Base-by-base conservation (phyloP, 2,329 filamentous ascomycete genomes). In the Botryosphaeria dothidea region DNA sequence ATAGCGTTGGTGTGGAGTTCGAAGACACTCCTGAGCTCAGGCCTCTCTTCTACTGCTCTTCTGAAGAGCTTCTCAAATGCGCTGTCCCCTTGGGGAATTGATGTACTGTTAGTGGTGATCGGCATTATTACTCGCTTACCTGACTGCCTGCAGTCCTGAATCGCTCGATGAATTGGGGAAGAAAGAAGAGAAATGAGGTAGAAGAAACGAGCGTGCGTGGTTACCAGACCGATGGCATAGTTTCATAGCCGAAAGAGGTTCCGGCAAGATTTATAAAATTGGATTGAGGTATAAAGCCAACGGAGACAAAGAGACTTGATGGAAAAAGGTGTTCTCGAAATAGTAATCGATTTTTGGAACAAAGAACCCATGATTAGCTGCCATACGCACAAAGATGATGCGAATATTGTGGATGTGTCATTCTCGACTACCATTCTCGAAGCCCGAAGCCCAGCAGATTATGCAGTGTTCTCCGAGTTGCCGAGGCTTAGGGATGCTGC, bases 141-240 rank as follows among this genome's bases (percentile, higher is more conserved):
- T 51, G 58, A 62, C 58, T 62, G 58, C 58, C 58, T 31, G 58
- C 58, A 62, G 58, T 29, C 9, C 29, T 23, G 9, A 43, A 43
- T 25, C 11, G 15, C 21, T 25, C 9, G 21, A 8, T 15, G 13
- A 34, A 34, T n/a, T 23, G n/a, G 41, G 13, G n/a, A 49, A 60
- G n/a, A 31, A 31, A 13, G 25, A 29, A 25, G 7, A 19, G 21
- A 46, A 13, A 61, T 8, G n/a, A n/a, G 13, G 8, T 21, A 29
- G 23, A 43, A 57, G 3, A 3, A 23, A 31, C 8, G 27, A 34
- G 25, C 9, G 56, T 46, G 41, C 7, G 27, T 17, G 8, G 15
- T 36, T 25, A 29, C 58, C 45, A 41, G 29, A 29, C 21, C 19
- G 15, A 11, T 7, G 45, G 17, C 38, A 31, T 34, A 15, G 7